Base-by-base conservation (phyloP, 176 grass and related monocot genomes). In the Avena insularis region DNA sequence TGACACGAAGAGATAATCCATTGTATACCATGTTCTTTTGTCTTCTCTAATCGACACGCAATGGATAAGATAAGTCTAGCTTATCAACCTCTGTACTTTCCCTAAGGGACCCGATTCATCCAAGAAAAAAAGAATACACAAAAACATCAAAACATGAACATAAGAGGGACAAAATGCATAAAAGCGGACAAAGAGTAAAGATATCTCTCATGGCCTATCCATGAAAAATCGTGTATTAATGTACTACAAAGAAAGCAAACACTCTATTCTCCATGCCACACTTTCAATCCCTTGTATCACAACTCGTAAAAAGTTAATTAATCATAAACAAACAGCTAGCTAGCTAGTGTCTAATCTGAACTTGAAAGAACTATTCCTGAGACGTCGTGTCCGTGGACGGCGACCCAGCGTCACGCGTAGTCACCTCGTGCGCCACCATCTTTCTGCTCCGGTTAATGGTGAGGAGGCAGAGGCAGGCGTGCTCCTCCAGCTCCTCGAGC, bases 401-500 rank as follows among this genome's bases (percentile, higher is more conserved):
- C 14, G 48, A 54, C 48, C 14, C 48, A 36, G 8, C 8, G 23
- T 51, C 85, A 3, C 46, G 48, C 11, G 78, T 53, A 36, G 64
- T 6, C 80, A 96, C 92, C 75, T 96, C 79, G 66, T 77, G 77
- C 0, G 86, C 88, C 25, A 98, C 93, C 82, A 95, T 83, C 89
- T 81, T 90, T 79, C 96, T 80, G 60, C 88, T 94, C 25, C 88
- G 75, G 85, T 98, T 98, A 73, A 98, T 98, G 59, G 91, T 95
- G 62, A 98, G 71, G 81, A 95, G 80, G 88, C 96, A 98, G 72
- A 98, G 83, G 77, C 81, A 93, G 9, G 93, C 90, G 78, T 98
- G 96, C 88, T 94, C 93, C 82, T 95, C 95, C 75, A 98, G 63
- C 93, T 97, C 95, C n/a, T 86, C 70, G 11, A 98, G 82, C 87